A percentile compares a stretch with the other conserved stretches of the same genome.
Conservation (phyloP, 805 yeast genomes). For the Wickerhamiella siamensis region DNA sequence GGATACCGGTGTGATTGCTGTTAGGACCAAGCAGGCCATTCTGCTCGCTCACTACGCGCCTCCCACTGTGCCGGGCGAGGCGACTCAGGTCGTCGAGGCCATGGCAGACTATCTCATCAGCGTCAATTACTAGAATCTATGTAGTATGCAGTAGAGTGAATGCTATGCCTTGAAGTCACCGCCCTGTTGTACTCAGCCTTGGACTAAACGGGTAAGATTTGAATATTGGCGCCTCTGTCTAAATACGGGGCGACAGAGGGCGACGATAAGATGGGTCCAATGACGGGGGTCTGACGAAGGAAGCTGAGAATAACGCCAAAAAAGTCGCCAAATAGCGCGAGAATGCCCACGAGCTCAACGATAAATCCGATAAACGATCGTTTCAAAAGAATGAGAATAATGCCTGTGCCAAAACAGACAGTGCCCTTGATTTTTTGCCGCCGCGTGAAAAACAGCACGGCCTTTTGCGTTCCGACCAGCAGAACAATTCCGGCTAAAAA, state of each 20-base stretch:
- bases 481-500: conserved; percentile 70
- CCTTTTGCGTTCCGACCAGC: conserved; percentile 77
- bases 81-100: conserved; percentile 86
- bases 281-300: conserved; percentile 70
- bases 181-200: background rate
- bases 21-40: conserved; percentile 87
- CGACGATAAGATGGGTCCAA: conserved; percentile 72
- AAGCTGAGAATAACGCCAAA: conserved; percentile 80
- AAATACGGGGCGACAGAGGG: conserved; percentile 68
- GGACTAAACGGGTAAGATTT: conserved; percentile 45
- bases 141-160: conserved; percentile 1
- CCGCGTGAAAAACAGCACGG: conserved; percentile 69
- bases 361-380: conserved; percentile 75
- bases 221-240: conserved; percentile 51
- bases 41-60: conserved; percentile 77
- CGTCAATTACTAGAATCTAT: conserved; percentile 48
- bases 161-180: background rate
- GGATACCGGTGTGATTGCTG: conserved; percentile 77
- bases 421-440: conserved; percentile 82
- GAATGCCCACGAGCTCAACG: conserved; percentile 76
- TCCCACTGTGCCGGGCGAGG: conserved; percentile 86
- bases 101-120: conserved; percentile 88
- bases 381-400: conserved; percentile 56
- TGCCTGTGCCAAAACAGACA: conserved; percentile 61
- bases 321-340: conserved; percentile 85